These are phyloP conservation scores for Earliella scabrosa DNA, from an alignment of 1,284 basidiomycete species.

Conservation along the genomic window DNA sequence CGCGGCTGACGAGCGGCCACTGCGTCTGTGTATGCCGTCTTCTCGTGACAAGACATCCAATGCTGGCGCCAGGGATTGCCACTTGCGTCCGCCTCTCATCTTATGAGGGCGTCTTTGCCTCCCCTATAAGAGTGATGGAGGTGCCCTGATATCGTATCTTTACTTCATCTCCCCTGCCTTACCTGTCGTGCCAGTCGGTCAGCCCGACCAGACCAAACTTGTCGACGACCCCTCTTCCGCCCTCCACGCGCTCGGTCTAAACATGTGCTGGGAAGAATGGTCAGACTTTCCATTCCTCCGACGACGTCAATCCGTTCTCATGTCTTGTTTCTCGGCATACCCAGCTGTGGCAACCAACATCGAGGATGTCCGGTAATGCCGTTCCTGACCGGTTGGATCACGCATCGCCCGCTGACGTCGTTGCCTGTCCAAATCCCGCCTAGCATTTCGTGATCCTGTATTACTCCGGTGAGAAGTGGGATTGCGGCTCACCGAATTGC, in stretches of 20 bases:
- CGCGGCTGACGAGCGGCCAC: conserved; percentile 14
- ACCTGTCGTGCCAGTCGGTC: conserved; percentile 1
- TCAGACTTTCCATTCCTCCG: conserved; percentile 27
- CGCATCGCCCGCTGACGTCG: neutral
- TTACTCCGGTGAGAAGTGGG: conserved; percentile 47
- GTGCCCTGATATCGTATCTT: conserved; percentile 11
- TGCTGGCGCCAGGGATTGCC: conserved; percentile 19
- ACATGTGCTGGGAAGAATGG: conserved; percentile 52
- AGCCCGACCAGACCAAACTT: conserved; percentile 1
- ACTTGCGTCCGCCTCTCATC: conserved; percentile 13
- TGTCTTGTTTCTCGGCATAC: neutral
- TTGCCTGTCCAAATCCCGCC: neutral
- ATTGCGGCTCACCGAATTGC: conserved; percentile 47
- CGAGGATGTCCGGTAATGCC: conserved; percentile 60
- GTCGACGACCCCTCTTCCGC: neutral
- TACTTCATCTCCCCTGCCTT: conserved; percentile 14
- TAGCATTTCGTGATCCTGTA: conserved; percentile 63
- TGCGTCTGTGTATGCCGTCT: conserved; percentile 10
- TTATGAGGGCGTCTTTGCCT: conserved; percentile 10
- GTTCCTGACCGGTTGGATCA: neutral
- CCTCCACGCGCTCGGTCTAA: neutral
- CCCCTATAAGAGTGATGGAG: conserved; percentile 16
- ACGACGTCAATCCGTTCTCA: neutral
- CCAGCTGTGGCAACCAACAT: conserved; percentile 65
- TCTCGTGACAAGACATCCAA: conserved; percentile 19